Base-by-base conservation (phyloP, 2,329 filamentous ascomycete genomes). In the Cercospora sesami region DNA sequence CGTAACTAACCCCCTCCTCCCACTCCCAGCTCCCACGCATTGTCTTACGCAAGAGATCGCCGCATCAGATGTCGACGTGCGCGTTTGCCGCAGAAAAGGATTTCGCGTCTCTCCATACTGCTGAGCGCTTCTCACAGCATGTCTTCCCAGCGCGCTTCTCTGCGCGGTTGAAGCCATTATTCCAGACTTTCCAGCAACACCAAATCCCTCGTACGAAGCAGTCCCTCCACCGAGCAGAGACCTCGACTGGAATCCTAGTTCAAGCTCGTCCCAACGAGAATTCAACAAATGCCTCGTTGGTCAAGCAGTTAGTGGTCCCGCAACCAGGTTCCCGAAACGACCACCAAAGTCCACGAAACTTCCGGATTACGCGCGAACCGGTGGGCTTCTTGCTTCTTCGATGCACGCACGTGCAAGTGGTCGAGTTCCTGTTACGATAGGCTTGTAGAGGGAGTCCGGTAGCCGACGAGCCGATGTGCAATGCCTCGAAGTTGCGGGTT, bases 1-100 rank as follows among this genome's bases (percentile, higher is more conserved):
- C 23, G 64, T 67, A 42, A 33, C 58, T 58, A 64, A n/a, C 33
- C 55, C 60, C 61, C 60, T 69, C 64, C 55, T 16, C 26, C 39
- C 64, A 42, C 60, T 36, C 42, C 36, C 31, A 28, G 16, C 39
- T 39, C 55, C 61, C 58, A 65, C 63, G 59, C 48, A 36, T 23
- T 58, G 30, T 55, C 36, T 63, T 58, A 62, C 45, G 65, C 62
- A 61, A 57, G 62, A 48, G 31, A 28, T 65, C 58, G 61, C 58
- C 58, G 55, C 31, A 39, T 67, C 28, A 28, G 57, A 33, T 45
- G 12, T 30, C 51, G 55, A 5, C 45, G 36, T 42, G 16, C 62
- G 62, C 55, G 45, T 36, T 42, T 60, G 60, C 60, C 51, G 65
- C 65, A 23, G 14, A 21, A 57, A 55, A 16, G 51, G 42, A 10